These are phyloP conservation scores for Leccinum fibrillosum DNA, from an alignment of 768 basidiomycete species.

Conservation along the genomic window DNA sequence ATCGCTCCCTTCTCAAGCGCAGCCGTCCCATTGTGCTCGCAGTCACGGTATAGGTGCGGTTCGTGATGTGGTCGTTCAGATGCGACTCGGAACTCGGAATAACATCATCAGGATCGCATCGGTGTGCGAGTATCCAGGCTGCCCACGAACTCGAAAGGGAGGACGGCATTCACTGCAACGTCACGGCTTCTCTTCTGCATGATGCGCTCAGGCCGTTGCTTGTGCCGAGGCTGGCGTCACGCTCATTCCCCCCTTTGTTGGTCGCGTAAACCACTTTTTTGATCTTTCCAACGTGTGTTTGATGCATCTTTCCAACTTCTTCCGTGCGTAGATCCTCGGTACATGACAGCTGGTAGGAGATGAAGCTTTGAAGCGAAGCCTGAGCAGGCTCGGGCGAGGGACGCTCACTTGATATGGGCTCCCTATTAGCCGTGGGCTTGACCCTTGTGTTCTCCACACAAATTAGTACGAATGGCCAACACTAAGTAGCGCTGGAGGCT, in stretches of 20 bases:
- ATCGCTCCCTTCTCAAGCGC: too few relatives aligned
- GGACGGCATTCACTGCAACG: conserved; percentile 96
- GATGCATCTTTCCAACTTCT: conserved; percentile 1
- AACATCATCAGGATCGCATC: conserved; percentile 95
- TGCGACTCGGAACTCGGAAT: too few relatives aligned
- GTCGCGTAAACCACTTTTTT: conserved; percentile 60
- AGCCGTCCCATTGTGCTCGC: too few relatives aligned
- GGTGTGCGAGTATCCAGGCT: conserved; percentile 99
- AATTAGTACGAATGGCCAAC: too few relatives aligned
- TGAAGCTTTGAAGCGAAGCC: too few relatives aligned
- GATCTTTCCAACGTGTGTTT: conserved; percentile 9
- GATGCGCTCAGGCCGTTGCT: conserved; percentile 89
- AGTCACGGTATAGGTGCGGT: too few relatives aligned
- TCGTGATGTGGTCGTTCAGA: conserved; percentile 35
- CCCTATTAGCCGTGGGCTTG: too few relatives aligned
- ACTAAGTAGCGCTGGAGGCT: too few relatives aligned
- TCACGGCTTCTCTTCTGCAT: conserved; percentile 98
- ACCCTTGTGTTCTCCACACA: too few relatives aligned
- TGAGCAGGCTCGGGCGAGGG: too few relatives aligned
- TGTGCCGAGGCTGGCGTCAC: conserved; percentile 98
- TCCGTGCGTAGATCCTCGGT: conserved; percentile 68
- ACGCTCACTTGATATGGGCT: too few relatives aligned
- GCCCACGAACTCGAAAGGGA: conserved; percentile 92
- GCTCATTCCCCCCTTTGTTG: conserved; percentile 98
- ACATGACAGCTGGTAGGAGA: too few relatives aligned